These are phyloP conservation scores for Lachancea kluyveri DNA, from an alignment of 805 yeast species.

Conservation along the genomic window DNA sequence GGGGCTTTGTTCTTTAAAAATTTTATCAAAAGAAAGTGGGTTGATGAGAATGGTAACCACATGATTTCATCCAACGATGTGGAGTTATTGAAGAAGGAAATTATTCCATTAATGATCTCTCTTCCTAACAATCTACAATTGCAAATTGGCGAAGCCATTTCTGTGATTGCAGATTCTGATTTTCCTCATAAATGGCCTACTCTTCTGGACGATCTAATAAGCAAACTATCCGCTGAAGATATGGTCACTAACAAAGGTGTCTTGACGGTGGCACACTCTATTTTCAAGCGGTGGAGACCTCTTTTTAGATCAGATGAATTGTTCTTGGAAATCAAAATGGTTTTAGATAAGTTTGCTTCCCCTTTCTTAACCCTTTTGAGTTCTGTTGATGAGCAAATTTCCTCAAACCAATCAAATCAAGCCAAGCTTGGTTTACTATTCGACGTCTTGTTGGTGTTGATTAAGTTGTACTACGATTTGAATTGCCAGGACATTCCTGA, in stretches of 20 bases:
- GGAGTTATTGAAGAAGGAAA: conserved; percentile 61
- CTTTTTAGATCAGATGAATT: conserved; percentile 85
- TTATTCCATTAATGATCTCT: conserved; percentile 78
- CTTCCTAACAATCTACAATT: conserved; percentile 74
- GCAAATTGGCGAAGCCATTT: conserved; percentile 93
- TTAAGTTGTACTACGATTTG: conserved; percentile 84
- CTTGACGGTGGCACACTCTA: conserved; percentile 86
- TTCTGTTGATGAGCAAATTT: conserved; percentile 61
- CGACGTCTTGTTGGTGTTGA: conserved; percentile 62
- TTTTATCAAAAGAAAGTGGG: conserved; percentile 78
- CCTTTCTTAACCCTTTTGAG: conserved; percentile 72
- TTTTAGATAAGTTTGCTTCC: conserved; percentile 70
- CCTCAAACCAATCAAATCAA: conserved; percentile 37
- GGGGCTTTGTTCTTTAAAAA: conserved; percentile 90
- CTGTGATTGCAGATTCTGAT: conserved; percentile 91
- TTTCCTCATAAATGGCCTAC: conserved; percentile 88
- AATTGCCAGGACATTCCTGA: conserved; percentile 98
- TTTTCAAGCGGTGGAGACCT: conserved; percentile 96
- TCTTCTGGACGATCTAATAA: conserved; percentile 66
- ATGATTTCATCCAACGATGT: conserved; percentile 57
- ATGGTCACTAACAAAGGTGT: conserved; percentile 78
- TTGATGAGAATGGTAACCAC: conserved; percentile 82
- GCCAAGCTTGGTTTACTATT: conserved; percentile 51
- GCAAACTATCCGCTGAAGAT: conserved; percentile 57
- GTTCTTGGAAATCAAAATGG: conserved; percentile 81